These are phyloP conservation scores for Phanerochaete sordida DNA, from an alignment of 768 basidiomycete genomes.

Conservation along the genomic window DNA sequence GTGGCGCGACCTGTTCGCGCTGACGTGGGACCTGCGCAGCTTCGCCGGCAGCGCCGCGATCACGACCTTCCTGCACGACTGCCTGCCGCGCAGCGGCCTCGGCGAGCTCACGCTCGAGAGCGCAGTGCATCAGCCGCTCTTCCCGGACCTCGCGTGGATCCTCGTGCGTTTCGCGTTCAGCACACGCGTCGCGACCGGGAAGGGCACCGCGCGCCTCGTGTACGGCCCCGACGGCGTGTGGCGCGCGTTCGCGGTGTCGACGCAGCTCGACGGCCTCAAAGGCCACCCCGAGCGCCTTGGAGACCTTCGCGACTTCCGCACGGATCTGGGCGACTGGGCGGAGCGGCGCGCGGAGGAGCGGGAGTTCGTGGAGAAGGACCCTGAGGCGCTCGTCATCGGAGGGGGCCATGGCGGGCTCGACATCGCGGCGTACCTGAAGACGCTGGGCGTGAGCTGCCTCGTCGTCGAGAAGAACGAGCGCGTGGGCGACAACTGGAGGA, in stretches of 20 bases:
- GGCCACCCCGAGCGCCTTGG: constrained; percentile 40
- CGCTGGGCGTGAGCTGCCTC: constrained; percentile 39
- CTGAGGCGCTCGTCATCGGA: constrained; percentile 48
- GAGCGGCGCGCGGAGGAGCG: constrained; percentile 31
- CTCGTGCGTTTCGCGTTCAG: constrained; percentile 38
- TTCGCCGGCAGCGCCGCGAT: constrained; percentile 38
- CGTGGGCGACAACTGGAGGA: constrained; percentile 60
- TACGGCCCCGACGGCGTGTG: constrained; percentile 37
- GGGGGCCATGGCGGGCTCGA: constrained; percentile 47
- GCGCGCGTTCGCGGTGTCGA: constrained; percentile 47
- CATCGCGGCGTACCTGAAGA: constrained; percentile 48
- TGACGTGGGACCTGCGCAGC: constrained; percentile 52
- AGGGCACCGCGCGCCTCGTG: constrained; percentile 43
- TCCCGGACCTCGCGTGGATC: constrained; percentile 30
- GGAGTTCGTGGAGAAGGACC: constrained; percentile 42
- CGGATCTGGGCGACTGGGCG: constrained; percentile 39
- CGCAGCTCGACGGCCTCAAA: constrained; percentile 47
- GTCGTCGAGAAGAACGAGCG: constrained; percentile 55
- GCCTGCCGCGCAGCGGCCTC: constrained; percentile 28
- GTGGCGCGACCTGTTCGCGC: constrained; percentile 15
- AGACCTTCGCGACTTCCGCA: constrained; percentile 24
- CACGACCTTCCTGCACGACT: constrained; percentile 32
- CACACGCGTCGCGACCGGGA: constrained; percentile 33
- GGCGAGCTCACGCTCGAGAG: constrained; percentile 32
- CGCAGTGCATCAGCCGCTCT: constrained; percentile 20